Conservation (phyloP, 1,284 basidiomycete species). For the Sphaerobolus stellatus region DNA sequence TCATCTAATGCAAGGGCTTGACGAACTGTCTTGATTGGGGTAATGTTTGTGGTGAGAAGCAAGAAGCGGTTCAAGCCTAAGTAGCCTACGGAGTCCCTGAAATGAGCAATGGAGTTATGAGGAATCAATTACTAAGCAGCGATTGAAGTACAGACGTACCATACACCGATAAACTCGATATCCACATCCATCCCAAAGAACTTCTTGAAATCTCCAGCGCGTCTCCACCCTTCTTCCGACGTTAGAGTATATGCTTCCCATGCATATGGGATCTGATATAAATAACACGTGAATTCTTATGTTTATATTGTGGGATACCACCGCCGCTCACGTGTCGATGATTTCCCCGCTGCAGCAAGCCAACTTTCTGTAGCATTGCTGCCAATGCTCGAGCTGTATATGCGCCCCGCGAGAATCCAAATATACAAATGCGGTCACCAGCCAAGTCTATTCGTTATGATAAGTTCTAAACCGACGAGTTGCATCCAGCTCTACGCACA, state of each 20-base stretch:
- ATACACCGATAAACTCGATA: conserved; percentile 66
- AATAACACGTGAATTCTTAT: neutral
- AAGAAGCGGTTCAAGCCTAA: conserved; percentile 56
- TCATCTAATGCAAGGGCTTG: conserved; percentile 68
- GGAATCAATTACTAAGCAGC: conserved; percentile 14
- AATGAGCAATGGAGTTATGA: neutral
- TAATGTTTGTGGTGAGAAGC: conserved; percentile 61
- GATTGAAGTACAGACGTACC: conserved; percentile 39
- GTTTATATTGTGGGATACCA: neutral
- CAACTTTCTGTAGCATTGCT: conserved; percentile 42
- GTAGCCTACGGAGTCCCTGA: conserved; percentile 66
- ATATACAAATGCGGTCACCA: conserved; percentile 35
- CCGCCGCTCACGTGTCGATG: neutral
- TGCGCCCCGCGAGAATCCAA: conserved; percentile 44
- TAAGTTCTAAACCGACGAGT: neutral
- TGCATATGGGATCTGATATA: conserved; percentile 1
- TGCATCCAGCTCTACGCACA: conserved; percentile 24
- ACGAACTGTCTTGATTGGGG: conserved; percentile 54
- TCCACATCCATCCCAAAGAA: conserved; percentile 59
- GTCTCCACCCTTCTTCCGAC: conserved; percentile 34
- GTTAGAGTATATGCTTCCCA: conserved; percentile 1
- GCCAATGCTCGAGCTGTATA: conserved; percentile 47
- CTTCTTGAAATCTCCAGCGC: conserved; percentile 61
- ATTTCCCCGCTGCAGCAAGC: conserved; percentile 5
- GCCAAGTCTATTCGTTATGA: conserved; percentile 17